phyloP scores from a whole-genome alignment of 441 rosid genomes.

The Biscutella laevigata region DNA sequence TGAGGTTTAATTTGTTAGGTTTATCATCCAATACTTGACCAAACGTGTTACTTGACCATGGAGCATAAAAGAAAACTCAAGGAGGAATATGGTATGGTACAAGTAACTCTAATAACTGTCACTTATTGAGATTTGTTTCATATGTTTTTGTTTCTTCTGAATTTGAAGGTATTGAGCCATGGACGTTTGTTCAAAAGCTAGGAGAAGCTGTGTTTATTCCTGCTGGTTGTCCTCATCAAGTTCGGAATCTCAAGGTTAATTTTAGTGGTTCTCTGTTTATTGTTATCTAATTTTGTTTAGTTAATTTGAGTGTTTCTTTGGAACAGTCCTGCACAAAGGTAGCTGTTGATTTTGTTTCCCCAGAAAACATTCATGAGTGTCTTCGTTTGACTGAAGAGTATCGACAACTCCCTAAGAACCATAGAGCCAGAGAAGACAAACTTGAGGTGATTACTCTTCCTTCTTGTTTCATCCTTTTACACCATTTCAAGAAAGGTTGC shows the following conservation, averaged over 20 bases:
- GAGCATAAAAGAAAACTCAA: slow-evolving; percentile 75
- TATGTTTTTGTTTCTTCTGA: not conserved
- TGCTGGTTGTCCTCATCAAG: slow-evolving; percentile 98
- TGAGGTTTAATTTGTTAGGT: slow-evolving; percentile 34
- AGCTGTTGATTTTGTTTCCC: slow-evolving; percentile 85
- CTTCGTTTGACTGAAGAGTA: slow-evolving; percentile 77
- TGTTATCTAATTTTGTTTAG: too few species aligned
- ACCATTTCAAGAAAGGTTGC: too few species aligned
- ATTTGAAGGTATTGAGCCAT: slow-evolving; percentile 64
- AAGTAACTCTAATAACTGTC: not conserved
- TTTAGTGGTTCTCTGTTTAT: not conserved
- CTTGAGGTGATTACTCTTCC: slow-evolving; percentile 48
- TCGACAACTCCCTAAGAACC: slow-evolving; percentile 72
- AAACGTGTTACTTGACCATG: slow-evolving; percentile 51
- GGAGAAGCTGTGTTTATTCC: slow-evolving; percentile 96
- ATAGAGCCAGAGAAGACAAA: slow-evolving; percentile 82
- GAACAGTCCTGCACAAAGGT: slow-evolving; percentile 85
- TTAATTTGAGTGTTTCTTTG: too few species aligned
- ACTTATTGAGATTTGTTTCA: not conserved
- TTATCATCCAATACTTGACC: slow-evolving; percentile 83
- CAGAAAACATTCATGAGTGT: slow-evolving; percentile 73
- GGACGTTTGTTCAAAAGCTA: slow-evolving; percentile 75
- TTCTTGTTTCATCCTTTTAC: not conserved
- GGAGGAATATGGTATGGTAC: slow-evolving; percentile 56
- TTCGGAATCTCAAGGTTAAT: slow-evolving; percentile 76